phyloP scores from a whole-genome alignment of 805 yeast genomes.

The Metschnikowia cerradonensis region DNA sequence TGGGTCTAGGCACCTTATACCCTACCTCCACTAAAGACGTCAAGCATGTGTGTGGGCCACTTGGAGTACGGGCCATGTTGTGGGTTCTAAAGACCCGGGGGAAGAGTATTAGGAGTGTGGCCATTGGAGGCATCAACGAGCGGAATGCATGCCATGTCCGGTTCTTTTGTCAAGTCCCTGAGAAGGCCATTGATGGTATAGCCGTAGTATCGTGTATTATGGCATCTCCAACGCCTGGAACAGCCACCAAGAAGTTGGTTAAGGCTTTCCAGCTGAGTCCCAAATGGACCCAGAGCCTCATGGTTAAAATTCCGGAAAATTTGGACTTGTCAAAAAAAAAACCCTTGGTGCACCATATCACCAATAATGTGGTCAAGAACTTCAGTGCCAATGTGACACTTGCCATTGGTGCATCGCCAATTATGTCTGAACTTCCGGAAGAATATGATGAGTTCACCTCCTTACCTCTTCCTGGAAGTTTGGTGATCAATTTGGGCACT shows the following conservation, averaged over 20 bases:
- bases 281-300: constrained; percentile 2
- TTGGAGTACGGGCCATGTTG: constrained; percentile 57
- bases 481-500: constrained; percentile 76
- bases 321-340: constrained; percentile 13
- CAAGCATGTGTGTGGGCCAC: constrained; percentile 53
- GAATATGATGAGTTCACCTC: constrained; percentile 67
- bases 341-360: constrained; percentile 82
- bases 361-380: constrained; percentile 84
- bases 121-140: constrained; percentile 75
- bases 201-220: constrained; percentile 86
- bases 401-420: constrained; percentile 82
- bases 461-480: constrained; percentile 45
- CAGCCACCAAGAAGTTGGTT: constrained; percentile 43
- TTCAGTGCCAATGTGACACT: constrained; percentile 83
- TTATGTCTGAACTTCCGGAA: constrained; percentile 71
- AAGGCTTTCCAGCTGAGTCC: constrained; percentile 24
- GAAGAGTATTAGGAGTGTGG: constrained; percentile 53
- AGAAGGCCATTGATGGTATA: constrained; percentile 64
- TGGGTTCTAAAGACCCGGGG: constrained; percentile 35
- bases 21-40: constrained; percentile 63
- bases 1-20: constrained; percentile 80
- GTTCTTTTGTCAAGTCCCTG: constrained; percentile 44
- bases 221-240: constrained; percentile 53
- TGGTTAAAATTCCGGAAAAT: background rate
- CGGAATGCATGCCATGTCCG: constrained; percentile 57